phyloP scores from a whole-genome alignment of 352 stramenopile species.

The Phytophthora sp. region DNA sequence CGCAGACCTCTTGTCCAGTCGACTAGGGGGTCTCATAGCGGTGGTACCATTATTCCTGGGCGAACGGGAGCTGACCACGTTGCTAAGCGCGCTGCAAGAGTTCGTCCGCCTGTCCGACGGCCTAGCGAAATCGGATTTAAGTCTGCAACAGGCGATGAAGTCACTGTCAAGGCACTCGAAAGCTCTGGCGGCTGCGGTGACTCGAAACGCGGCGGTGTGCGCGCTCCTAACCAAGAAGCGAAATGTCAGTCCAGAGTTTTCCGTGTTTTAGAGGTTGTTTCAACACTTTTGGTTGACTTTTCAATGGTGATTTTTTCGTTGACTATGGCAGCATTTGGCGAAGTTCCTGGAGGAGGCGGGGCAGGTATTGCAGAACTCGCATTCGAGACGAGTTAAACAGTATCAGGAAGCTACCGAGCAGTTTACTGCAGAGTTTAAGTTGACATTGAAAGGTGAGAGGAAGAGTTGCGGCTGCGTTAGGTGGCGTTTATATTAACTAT shows the following conservation, averaged over 20 bases:
- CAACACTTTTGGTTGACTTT: too few relatives aligned
- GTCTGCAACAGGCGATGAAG: neutral
- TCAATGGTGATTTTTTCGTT: too few relatives aligned
- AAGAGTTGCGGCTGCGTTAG: neutral
- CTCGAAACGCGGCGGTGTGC: slow-evolving; percentile 2
- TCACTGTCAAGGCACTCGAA: neutral
- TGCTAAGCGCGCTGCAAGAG: slow-evolving; percentile 23
- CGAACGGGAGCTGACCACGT: slow-evolving; percentile 15
- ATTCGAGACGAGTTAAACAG: slow-evolving; percentile 37
- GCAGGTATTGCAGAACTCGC: slow-evolving; percentile 47
- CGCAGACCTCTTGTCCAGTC: slow-evolving; percentile 5
- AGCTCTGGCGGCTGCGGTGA: slow-evolving; percentile 5
- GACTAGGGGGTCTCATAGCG: slow-evolving; percentile 15
- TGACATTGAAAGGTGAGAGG: slow-evolving; percentile 35
- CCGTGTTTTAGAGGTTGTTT: neutral
- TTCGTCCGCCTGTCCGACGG: slow-evolving; percentile 1
- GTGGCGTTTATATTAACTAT: too few relatives aligned
- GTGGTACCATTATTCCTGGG: slow-evolving; percentile 27
- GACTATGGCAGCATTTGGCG: slow-evolving; percentile 13
- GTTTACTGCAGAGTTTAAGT: slow-evolving; percentile 40
- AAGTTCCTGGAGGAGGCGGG: slow-evolving; percentile 46
- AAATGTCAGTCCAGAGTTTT: slow-evolving; percentile 17
- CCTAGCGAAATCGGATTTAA: slow-evolving; percentile 7
- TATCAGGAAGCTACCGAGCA: slow-evolving; percentile 40
- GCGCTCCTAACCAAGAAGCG: slow-evolving; percentile 27